phyloP scores from a whole-genome alignment of 257 asterid species.

The Plantago elongata region DNA sequence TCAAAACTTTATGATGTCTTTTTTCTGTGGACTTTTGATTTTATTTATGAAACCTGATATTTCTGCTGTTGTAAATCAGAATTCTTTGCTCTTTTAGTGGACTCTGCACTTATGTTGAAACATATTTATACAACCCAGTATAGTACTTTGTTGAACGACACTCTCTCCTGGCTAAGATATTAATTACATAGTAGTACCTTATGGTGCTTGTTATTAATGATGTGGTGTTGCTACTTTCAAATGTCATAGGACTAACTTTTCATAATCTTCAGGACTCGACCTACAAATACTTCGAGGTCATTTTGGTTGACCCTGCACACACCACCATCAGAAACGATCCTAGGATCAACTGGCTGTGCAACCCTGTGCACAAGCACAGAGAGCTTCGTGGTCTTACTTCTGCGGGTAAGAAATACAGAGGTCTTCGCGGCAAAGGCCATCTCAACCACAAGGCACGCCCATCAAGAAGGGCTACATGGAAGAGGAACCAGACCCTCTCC shows the following conservation, averaged over 20 bases:
- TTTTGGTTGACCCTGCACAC: conserved; percentile 26
- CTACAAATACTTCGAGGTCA: conserved; percentile 26
- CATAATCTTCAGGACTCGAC: conserved; percentile 22
- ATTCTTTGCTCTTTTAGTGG: too few relatives aligned
- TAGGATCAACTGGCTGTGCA: conserved; percentile 28
- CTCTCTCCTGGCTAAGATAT: too few relatives aligned
- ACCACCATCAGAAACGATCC: conserved; percentile 26
- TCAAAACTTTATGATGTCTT: too few relatives aligned
- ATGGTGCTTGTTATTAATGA: too few relatives aligned
- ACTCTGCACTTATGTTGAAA: too few relatives aligned
- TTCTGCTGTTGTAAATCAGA: too few relatives aligned
- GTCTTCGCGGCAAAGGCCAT: conserved; percentile 31
- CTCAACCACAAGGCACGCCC: conserved; percentile 29
- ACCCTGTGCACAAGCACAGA: conserved; percentile 31
- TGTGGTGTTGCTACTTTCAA: not conserved
- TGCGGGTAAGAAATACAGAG: conserved; percentile 28
- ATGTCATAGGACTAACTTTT: not conserved
- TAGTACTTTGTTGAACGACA: too few relatives aligned
- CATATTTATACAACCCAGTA: too few relatives aligned
- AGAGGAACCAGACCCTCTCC: conserved; percentile 30
- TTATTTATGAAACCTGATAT: too few relatives aligned
- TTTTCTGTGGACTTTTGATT: too few relatives aligned
- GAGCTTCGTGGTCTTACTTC: conserved; percentile 31
- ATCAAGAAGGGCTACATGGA: conserved; percentile 33
- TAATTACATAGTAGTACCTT: too few relatives aligned